These are phyloP conservation scores for Venturia effusa DNA, from an alignment of 2,329 filamentous ascomycete genomes.

Conservation along the genomic window DNA sequence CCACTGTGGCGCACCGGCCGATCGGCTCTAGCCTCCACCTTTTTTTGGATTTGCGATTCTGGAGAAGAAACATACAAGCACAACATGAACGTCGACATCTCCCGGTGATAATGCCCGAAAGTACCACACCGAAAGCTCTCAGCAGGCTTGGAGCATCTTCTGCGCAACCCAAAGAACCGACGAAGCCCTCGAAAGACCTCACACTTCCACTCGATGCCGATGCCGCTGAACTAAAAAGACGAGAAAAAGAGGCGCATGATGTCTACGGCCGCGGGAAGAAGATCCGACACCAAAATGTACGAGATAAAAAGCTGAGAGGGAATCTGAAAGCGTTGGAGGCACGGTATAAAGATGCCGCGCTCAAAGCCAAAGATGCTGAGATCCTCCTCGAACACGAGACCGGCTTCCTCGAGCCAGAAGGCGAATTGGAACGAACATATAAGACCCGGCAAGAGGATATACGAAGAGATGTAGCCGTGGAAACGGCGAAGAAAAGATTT, in stretches of 20 bases:
- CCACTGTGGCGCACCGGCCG: too few relatives aligned
- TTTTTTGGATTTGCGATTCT: too few relatives aligned
- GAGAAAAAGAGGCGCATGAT: conserved; percentile 6
- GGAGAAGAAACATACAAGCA: neutral
- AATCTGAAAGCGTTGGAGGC: conserved; percentile 69
- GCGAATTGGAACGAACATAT: conserved; percentile 82
- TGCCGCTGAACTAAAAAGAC: conserved; percentile 4
- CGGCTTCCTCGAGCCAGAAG: conserved; percentile 82
- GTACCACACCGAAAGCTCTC: neutral
- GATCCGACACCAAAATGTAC: conserved; percentile 61
- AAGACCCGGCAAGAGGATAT: conserved; percentile 88
- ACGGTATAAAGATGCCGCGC: conserved; percentile 69
- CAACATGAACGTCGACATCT: neutral
- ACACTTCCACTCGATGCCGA: conserved; percentile 1
- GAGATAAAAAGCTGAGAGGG: conserved; percentile 79
- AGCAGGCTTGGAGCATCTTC: neutral
- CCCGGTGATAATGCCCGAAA: neutral
- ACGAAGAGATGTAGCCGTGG: conserved; percentile 58
- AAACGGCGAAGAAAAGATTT: conserved; percentile 86
- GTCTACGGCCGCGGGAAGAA: conserved; percentile 75
- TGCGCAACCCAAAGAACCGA: neutral
- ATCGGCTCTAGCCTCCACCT: too few relatives aligned
- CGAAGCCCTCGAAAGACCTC: neutral
- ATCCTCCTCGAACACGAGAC: conserved; percentile 79
- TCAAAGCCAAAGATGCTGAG: conserved; percentile 89